Base-by-base conservation (phyloP, 1,284 basidiomycete genomes). In the Takashimella tepidaria region DNA sequence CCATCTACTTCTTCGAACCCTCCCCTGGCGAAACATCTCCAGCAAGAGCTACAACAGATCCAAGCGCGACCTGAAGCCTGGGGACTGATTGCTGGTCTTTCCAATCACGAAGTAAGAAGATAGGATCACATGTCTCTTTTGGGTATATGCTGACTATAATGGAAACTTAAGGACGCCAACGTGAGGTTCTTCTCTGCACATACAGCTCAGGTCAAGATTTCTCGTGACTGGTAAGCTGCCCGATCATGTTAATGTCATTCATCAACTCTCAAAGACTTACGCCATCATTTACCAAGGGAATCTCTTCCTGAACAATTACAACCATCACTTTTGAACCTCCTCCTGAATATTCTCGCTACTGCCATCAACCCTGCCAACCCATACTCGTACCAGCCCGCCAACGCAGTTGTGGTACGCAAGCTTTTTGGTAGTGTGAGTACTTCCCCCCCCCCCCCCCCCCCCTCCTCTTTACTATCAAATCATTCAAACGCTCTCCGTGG, bases 131-230 rank as follows among this genome's bases (percentile, higher is more conserved):
- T 37, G 31, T 37, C 16, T 8, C 8, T 37, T 8, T 8, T 8
- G n/a, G 19, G 43, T 13, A 27, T n/a, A 8, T 45, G 42, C 53
- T 49, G 43, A 51, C 13, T 24, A 26, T 42, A 20, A 45, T 47
- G 24, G 48, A 21, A 21, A 26, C 25, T 10, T 24, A 25, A 74
- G 59, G 86, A 92, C 71, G 79, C 81, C 47, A 89, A 89, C 64
- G 88, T 92, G 6, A 86, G 91, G 67, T 93, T 92, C 80, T 92
- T 91, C 68, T 89, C 89, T 4, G 90, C 90, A 4, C 89, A 92
- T 68, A 93, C 89, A 0, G 83, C 87, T 1, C 88, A 92, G 68
- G 88, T 92, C 57, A 93, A 93, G 81, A 89, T 92, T 62, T 84
- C 87, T 19, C 79, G 90, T 59, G 90, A 92, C 68, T 91, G 89